phyloP scores from a whole-genome alignment of 1,139 yeast genomes.

The Sugiyamaella novakii region DNA sequence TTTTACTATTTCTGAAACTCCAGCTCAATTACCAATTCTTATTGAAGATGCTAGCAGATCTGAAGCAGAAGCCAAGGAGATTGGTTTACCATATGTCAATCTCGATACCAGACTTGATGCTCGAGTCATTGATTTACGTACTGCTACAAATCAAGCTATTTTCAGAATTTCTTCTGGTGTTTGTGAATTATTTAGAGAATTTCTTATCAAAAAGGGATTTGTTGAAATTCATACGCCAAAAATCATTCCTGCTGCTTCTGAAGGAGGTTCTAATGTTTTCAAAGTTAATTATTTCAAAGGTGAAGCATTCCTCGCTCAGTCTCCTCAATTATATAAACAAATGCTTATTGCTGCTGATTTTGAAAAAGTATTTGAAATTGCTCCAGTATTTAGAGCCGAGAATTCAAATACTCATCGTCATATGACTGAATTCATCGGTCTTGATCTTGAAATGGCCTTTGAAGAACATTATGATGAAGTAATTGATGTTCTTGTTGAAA shows the following conservation, averaged over 20 bases:
- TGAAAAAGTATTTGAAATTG: constrained; percentile 92
- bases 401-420: constrained; percentile 99
- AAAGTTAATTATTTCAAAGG: constrained; percentile 91
- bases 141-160: constrained; percentile 95
- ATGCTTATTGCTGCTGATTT: constrained; percentile 98
- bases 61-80: constrained; percentile 91
- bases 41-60: constrained; percentile 96
- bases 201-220: constrained; percentile 65
- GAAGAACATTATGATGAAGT: constrained; percentile 98
- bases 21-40: constrained; percentile 88
- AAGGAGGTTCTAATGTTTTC: constrained; percentile 97
- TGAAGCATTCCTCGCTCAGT: constrained; percentile 92
- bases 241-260: constrained; percentile 91
- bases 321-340: constrained; percentile 97
- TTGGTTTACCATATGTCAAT: constrained; percentile 89
- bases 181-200: constrained; percentile 85
- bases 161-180: constrained; percentile 93
- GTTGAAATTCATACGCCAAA: constrained; percentile 96
- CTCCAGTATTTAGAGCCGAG: constrained; percentile 98
- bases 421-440: constrained; percentile 97
- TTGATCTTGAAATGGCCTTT: constrained; percentile 96
- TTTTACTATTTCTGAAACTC: constrained; percentile 80
- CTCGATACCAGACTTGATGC: constrained; percentile 94
- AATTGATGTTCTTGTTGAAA: constrained; percentile 75
- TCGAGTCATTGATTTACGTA: constrained; percentile 94